Evolutionary conservation across 169 alveolate genomes (phyloP).

Genomic region (Cryptosporidium viatorum): DNA sequence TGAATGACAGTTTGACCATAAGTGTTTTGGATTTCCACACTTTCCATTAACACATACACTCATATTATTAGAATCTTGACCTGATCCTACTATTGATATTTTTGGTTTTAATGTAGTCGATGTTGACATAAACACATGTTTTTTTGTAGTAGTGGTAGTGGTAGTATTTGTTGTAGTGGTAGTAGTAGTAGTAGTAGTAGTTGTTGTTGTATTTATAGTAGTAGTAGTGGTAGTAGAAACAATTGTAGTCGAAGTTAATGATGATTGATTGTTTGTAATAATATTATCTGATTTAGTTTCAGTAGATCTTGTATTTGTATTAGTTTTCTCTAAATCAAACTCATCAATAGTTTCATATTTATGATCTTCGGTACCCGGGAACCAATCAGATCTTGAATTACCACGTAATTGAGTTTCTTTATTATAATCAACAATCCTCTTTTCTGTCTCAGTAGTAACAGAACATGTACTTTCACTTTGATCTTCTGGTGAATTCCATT

Average conservation of each 20-base stretch:
- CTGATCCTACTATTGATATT: not conserved
- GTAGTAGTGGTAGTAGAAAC: not conserved
- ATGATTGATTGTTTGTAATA: not conserved
- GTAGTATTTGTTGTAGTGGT: not conserved
- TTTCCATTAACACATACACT: slow-evolving; percentile 33
- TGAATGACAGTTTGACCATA: slow-evolving; percentile 29
- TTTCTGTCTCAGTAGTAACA: not conserved
- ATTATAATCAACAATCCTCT: not conserved
- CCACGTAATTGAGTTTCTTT: not conserved
- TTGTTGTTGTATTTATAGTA: not conserved
- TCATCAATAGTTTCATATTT: slow-evolving; percentile 21
- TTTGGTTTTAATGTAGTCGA: not conserved
- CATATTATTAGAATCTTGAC: not conserved
- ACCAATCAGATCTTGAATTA: slow-evolving; percentile 44
- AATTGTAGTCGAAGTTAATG: not conserved
- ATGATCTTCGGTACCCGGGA: slow-evolving; percentile 2
- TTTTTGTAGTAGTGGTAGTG: not conserved
- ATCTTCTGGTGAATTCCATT: slow-evolving; percentile 20
- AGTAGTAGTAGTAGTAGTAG: slow-evolving; percentile 4
- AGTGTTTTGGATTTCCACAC: slow-evolving; percentile 4
- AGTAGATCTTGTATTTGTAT: not conserved
- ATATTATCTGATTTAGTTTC: not conserved
- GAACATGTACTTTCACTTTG: not conserved
- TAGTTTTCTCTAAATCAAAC: not conserved
- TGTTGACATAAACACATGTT: not conserved